phyloP scores from a whole-genome alignment of 108 stramenopile genomes.

The Cyclotella cryptica region DNA sequence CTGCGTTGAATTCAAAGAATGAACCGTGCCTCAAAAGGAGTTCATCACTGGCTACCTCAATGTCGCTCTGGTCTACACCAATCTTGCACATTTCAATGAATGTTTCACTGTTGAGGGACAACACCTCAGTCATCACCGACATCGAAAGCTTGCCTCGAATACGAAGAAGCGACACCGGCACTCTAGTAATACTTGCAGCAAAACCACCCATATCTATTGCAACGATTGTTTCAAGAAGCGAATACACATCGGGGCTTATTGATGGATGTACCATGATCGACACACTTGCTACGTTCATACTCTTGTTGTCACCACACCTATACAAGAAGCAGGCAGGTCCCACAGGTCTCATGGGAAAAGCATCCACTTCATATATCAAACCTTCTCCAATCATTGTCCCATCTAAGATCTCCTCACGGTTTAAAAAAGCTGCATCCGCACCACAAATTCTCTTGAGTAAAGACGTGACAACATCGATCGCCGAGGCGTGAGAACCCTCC shows the following conservation, averaged over 20 bases:
- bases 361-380: constrained; percentile 43
- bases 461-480: constrained; percentile 15
- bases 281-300: constrained; percentile 8
- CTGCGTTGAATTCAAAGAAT: constrained; percentile 20
- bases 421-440: constrained; percentile 29
- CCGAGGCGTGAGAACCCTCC: background rate
- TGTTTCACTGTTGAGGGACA: constrained; percentile 2
- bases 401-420: constrained; percentile 23
- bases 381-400: constrained; percentile 41
- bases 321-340: constrained; percentile 52
- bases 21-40: constrained; percentile 20
- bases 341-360: constrained; percentile 36
- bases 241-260: constrained; percentile 20
- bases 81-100: background rate
- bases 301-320: background rate
- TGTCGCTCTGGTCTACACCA: background rate
- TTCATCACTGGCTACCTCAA: constrained; percentile 3
- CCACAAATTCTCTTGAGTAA: constrained; percentile 40
- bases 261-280: constrained; percentile 49
- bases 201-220: background rate
- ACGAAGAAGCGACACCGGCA: constrained; percentile 43
- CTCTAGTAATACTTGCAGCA: constrained; percentile 20
- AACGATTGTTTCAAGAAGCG: constrained; percentile 24
- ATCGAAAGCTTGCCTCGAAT: constrained; percentile 36
- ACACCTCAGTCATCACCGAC: constrained; percentile 20